Evolutionary conservation across 441 rosid genomes (phyloP), one percentile per base, ranked within the genome.

Genomic region (Arabidopsis hybrid): DNA sequence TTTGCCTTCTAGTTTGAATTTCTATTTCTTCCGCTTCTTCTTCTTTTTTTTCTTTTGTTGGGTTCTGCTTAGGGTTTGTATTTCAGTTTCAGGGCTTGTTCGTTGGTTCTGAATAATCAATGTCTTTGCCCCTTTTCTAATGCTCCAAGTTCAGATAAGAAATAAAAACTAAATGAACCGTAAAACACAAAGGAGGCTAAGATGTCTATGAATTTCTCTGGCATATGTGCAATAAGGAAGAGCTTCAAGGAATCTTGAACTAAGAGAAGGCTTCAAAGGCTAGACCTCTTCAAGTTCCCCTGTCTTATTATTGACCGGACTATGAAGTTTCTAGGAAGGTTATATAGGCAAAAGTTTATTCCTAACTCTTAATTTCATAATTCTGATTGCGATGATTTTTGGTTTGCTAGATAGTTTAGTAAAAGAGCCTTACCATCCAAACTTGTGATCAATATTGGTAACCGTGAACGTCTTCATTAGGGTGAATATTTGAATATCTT

Each of bases 91-190:
- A 71, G 67, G 80, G 75, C 71, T 57, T 64, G 21, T 9, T 70
- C 72, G 36, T 76, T 65, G 72, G 80, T 76, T 77, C 57, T 58
- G 56, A 76, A 42, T 40, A 57, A 65, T 77, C 80, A 77, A 58
- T 64, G 67, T 76, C 75, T 76, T 57, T 16, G 71, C 35, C 79
- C 60, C 40, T 65, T 63, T 46, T 74, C 49, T 31, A 50, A 49
- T 58, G 43, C 39, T 12, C 17, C 6, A 59, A 49, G 55, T 58
- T 50, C 29, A 3, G 56, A 31, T 8, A 51, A 6, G 10, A 13
- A 38, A 21, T 21, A 18, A 8, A 11, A 10, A 1, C 17, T 6
- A 32, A 11, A 49, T 36, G 26, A 65, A 64, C 11, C 8, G 10
- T 16, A n/a, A 63, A 31, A 31, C 16, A 21, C 26, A 21, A 21